These are phyloP conservation scores for Emericellopsis terricola DNA, from an alignment of 495 filamentous ascomycete species.

Conservation along the genomic window DNA sequence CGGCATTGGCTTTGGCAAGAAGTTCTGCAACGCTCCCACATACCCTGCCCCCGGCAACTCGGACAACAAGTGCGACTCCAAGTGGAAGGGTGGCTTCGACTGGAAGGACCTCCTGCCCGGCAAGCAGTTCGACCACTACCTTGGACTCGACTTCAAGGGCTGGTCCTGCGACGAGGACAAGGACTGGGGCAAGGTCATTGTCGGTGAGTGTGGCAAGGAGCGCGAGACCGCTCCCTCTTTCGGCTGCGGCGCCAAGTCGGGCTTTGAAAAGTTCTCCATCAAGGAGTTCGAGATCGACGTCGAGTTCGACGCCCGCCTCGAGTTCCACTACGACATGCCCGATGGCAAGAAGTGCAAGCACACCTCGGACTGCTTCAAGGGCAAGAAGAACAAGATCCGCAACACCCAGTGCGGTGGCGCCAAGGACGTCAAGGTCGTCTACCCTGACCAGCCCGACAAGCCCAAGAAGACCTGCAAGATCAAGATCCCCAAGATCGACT, in stretches of 20 bases:
- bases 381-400: slow-evolving; percentile 40
- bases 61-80: slow-evolving; percentile 53
- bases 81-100: slow-evolving; percentile 51
- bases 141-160: slow-evolving; percentile 52
- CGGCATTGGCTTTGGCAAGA: neutral
- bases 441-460: slow-evolving; percentile 37
- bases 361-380: slow-evolving; percentile 39
- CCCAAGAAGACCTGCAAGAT: slow-evolving; percentile 42
- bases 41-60: slow-evolving; percentile 57
- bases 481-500: slow-evolving; percentile 59
- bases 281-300: slow-evolving; percentile 49
- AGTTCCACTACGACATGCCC: slow-evolving; percentile 71
- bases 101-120: slow-evolving; percentile 47
- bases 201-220: slow-evolving; percentile 31
- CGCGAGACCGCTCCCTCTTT: slow-evolving; percentile 36
- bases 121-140: slow-evolving; percentile 47
- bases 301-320: slow-evolving; percentile 54
- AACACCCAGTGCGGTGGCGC: slow-evolving; percentile 91
- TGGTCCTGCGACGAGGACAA: slow-evolving; percentile 43
- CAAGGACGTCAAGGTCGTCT: slow-evolving; percentile 55
- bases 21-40: slow-evolving; percentile 37
- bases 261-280: slow-evolving; percentile 53
- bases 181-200: slow-evolving; percentile 46
- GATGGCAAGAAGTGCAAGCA: slow-evolving; percentile 66
- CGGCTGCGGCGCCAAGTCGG: slow-evolving; percentile 14